A percentile compares a stretch with the other conserved stretches of the same genome.
Evolutionary conservation across 768 basidiomycete species (phyloP).

Genomic region (Lactarius sp.): DNA sequence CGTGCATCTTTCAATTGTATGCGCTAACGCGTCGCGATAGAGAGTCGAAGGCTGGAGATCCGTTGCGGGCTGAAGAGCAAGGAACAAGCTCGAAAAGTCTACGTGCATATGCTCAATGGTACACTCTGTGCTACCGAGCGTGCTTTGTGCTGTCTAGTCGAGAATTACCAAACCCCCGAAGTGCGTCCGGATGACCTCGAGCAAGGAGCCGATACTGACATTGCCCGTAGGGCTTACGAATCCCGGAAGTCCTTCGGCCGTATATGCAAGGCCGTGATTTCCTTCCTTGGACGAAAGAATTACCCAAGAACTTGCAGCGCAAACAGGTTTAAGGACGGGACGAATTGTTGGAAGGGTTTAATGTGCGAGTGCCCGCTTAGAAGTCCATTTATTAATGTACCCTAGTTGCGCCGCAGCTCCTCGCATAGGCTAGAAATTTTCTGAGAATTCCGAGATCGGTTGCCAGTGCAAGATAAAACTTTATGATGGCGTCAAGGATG

Average conservation of each 20-base stretch:
- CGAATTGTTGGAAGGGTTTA: not conserved
- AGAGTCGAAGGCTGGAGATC: slow-evolving; percentile 89
- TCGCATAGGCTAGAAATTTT: not conserved
- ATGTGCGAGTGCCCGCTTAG: slow-evolving; percentile 14
- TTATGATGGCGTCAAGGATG: not conserved
- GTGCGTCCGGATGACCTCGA: slow-evolving; percentile 42
- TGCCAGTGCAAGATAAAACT: not conserved
- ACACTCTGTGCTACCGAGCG: slow-evolving; percentile 97
- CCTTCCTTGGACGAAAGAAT: slow-evolving; percentile 74
- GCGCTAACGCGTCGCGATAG: slow-evolving; percentile 38
- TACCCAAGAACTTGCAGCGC: slow-evolving; percentile 74
- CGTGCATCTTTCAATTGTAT: not conserved
- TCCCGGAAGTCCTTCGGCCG: slow-evolving; percentile 86
- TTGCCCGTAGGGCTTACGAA: slow-evolving; percentile 67
- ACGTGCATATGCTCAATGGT: slow-evolving; percentile 99
- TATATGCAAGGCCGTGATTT: slow-evolving; percentile 97
- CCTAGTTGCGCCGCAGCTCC: not conserved
- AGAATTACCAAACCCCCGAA: slow-evolving; percentile 96
- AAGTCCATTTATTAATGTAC: slow-evolving; percentile 16
- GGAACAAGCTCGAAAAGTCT: slow-evolving; percentile 86
- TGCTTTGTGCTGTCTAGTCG: slow-evolving; percentile 94
- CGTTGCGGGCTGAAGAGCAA: slow-evolving; percentile 88
- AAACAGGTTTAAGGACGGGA: slow-evolving; percentile 46
- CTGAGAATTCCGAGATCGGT: not conserved
- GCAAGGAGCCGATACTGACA: not conserved